Evolutionary conservation across 1,284 basidiomycete species (phyloP), one percentile per base, ranked within the genome.

Genomic region (Cutaneotrichosporon cavernicola): DNA sequence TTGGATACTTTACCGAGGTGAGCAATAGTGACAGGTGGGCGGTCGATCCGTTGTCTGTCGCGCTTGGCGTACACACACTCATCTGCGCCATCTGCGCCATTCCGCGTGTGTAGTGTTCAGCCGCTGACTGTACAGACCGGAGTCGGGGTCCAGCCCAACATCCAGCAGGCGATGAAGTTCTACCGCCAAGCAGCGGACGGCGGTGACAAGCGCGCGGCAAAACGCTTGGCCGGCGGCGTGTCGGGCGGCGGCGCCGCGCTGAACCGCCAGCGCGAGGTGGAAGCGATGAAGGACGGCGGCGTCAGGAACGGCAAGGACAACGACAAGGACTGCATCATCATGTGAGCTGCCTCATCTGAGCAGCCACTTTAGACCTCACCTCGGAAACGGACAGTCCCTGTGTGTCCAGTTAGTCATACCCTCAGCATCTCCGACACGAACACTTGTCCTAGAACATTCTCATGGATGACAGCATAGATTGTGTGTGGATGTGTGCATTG

Each of bases 1-100:
- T 96, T 0, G 96, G 96, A 5, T 99, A 99, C 83, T 99, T 99
- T 80, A 87, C 90, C 65, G 96, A 99, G 82, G 84, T 84, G 49
- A 67, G 81, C 70, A 16, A 2, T 4, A 14, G 7, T 18, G 18
- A n/a, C 32, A 18, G 32, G 30, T 13, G 51, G 21, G 50, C 13
- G 38, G 38, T 5, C n/a, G 56, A 40, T 46, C 56, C 11, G 18
- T 4, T 36, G 8, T n/a, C 34, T 36, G 34, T 34, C 34, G 34
- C 34, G 34, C 8, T 13, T 36, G 34, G 56, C 30, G 43, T 14
- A 1, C 56, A 30, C 22, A 14, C 38, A 4, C 43, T 7, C 26
- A 46, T 32, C 32, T 38, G 16, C 21, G 13, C 36, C 13, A 5
- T 16, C 13, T 40, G 38, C 18, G 16, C 16, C 43, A 46, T 16